Conservation (phyloP, 371 early-diverging fungal species). For the Lichtheimia hyalospora region DNA sequence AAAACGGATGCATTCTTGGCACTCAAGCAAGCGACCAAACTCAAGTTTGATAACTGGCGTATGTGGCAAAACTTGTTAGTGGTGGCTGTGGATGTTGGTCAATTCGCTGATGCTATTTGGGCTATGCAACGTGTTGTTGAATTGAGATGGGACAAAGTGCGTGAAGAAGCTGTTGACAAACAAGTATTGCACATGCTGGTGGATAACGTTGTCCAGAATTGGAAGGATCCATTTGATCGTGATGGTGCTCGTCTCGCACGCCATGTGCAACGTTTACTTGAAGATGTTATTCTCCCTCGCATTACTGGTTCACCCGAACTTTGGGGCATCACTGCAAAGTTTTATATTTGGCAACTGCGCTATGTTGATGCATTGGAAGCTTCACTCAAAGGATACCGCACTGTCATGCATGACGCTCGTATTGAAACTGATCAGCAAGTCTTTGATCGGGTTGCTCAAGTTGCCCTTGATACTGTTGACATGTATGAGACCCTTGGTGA, state of each 20-base stretch:
- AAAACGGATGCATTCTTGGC: conserved; percentile 81
- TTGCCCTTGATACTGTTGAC: conserved; percentile 75
- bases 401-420: conserved; percentile 70
- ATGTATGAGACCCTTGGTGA: conserved; percentile 76
- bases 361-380: conserved; percentile 75
- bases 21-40: conserved; percentile 79
- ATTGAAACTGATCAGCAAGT: conserved; percentile 63
- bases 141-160: conserved; percentile 64
- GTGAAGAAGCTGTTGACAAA: conserved; percentile 74
- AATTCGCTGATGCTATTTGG: conserved; percentile 81
- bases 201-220: conserved; percentile 64
- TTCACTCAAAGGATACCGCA: conserved; percentile 81
- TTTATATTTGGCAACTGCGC: conserved; percentile 66
- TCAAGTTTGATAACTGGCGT: conserved; percentile 80
- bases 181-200: conserved; percentile 75
- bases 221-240: conserved; percentile 58
- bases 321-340: conserved; percentile 77
- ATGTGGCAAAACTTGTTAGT: conserved; percentile 94
- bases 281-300: conserved; percentile 66
- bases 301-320: conserved; percentile 76
- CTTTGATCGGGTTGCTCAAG: conserved; percentile 70
- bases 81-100: conserved; percentile 74
- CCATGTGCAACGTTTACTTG: conserved; percentile 60
- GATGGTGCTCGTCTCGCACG: conserved; percentile 36
- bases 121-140: conserved; percentile 86